Conservation (phyloP, 2,329 filamentous ascomycete genomes). For the Lachnellula arida region DNA sequence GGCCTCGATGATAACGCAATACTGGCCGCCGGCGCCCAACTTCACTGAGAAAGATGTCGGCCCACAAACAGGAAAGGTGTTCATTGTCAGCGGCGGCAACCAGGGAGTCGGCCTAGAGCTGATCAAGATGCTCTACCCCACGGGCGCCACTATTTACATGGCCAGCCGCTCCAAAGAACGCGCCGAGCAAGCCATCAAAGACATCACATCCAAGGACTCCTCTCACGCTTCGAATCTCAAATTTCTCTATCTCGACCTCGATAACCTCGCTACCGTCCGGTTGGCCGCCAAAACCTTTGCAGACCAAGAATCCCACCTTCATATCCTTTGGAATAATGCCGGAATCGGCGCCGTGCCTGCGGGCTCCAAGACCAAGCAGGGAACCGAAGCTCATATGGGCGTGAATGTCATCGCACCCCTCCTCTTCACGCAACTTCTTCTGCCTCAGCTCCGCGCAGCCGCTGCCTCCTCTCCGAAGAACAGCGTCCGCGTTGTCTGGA, state of each 20-base stretch:
- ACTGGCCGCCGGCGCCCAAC: conserved; percentile 32
- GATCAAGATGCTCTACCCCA: conserved; percentile 33
- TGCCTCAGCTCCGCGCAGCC: conserved; percentile 20
- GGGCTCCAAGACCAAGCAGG: conserved; percentile 2
- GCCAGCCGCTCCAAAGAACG: conserved; percentile 36
- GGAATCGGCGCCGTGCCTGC: conserved; percentile 11
- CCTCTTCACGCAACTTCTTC: conserved; percentile 31
- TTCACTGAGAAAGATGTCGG: conserved; percentile 35
- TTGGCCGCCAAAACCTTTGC: conserved; percentile 32
- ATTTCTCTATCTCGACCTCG: conserved; percentile 35
- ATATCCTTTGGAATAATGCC: conserved; percentile 37
- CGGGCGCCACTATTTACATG: conserved; percentile 40
- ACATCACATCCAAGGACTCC: conserved; percentile 28
- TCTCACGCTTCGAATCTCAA: conserved; percentile 28
- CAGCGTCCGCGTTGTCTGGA: conserved; percentile 26
- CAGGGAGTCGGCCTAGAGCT: conserved; percentile 33
- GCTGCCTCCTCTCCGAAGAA: neutral
- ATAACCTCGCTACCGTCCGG: conserved; percentile 35
- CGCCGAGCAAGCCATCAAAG: conserved; percentile 34
- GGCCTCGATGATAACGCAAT: neutral
- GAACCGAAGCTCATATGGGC: conserved; percentile 14
- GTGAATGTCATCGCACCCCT: conserved; percentile 10
- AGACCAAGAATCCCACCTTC: conserved; percentile 30
- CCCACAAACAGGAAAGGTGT: conserved; percentile 6
- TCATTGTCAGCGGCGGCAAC: conserved; percentile 13